A percentile compares a stretch with the other conserved stretches of the same genome.
These are phyloP conservation scores for Wallacemonas sp. DNA, from an alignment of 208 protist species.

Conservation along the genomic window DNA sequence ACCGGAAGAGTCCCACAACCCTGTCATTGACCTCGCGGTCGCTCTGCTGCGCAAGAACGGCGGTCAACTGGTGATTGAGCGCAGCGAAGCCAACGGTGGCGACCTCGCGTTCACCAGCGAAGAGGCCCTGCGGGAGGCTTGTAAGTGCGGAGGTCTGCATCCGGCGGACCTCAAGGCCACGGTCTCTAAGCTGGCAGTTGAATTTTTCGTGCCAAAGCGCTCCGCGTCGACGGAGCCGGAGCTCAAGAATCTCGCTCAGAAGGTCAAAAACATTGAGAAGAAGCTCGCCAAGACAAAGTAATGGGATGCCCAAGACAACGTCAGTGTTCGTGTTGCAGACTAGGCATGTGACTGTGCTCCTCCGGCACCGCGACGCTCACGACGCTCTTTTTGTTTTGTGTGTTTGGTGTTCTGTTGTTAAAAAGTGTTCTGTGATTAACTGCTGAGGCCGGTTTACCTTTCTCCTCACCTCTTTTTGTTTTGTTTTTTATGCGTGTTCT, in stretches of 20 bases:
- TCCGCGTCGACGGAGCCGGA: slow-evolving; percentile 45
- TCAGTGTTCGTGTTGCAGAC: no score
- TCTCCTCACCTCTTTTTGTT: no score
- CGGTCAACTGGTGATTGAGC: slow-evolving; percentile 37
- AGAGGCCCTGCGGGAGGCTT: slow-evolving; percentile 55
- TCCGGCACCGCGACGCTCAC: no score
- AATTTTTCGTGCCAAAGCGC: slow-evolving; percentile 26
- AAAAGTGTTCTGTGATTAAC: background rate
- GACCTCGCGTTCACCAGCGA: slow-evolving; percentile 45
- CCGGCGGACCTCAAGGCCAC: slow-evolving; percentile 91
- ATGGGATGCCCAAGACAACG: background rate
- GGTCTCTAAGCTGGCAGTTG: slow-evolving; percentile 69
- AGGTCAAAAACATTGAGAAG: slow-evolving; percentile 76
- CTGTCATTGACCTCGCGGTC: slow-evolving; percentile 86
- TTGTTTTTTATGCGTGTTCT: no score
- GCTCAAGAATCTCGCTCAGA: slow-evolving; percentile 63
- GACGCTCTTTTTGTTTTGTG: no score
- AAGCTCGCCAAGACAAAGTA: slow-evolving; percentile 75
- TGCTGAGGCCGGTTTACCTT: no score
- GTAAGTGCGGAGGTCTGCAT: slow-evolving; percentile 70
- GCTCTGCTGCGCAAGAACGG: slow-evolving; percentile 43
- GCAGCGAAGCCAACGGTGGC: slow-evolving; percentile 62
- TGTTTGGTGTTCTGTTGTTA: no score
- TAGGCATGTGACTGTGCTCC: no score
- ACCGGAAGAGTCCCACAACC: slow-evolving; percentile 81